Conservation (phyloP, 2,329 filamentous ascomycete species). For the Metarhizium rileyi region DNA sequence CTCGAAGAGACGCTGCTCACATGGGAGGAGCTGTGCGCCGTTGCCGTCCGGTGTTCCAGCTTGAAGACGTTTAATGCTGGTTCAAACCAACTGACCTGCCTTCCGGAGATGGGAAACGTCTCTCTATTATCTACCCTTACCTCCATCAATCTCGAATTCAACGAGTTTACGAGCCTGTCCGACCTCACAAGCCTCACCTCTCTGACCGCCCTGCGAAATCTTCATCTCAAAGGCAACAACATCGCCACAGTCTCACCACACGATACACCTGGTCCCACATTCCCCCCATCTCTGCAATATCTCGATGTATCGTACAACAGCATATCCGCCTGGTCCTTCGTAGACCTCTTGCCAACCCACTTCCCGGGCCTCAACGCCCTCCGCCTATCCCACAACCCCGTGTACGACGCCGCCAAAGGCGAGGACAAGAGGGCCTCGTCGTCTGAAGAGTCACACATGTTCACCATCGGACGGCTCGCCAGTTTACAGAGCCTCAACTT, state of each 20-base stretch:
- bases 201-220: conserved; percentile 43
- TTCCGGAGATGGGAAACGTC: conserved; percentile 33
- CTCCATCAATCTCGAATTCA: conserved; percentile 62
- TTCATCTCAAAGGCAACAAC: conserved; percentile 69
- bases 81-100: conserved; percentile 45
- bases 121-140: conserved; percentile 43
- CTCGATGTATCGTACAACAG: conserved; percentile 67
- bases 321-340: conserved; percentile 60
- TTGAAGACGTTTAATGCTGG: conserved; percentile 43
- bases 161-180: conserved; percentile 51
- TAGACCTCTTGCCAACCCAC: conserved; percentile 54
- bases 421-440: conserved; percentile 35
- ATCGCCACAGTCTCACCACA: conserved; percentile 39
- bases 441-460: conserved; percentile 79
- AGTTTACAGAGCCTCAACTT: conserved; percentile 64
- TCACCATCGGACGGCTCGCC: conserved; percentile 68
- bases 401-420: conserved; percentile 50
- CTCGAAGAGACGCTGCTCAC: conserved; percentile 57
- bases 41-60: conserved; percentile 43
- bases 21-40: conserved; percentile 53
- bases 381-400: conserved; percentile 76
- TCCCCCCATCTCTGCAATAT: conserved; percentile 47
- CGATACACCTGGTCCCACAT: conserved; percentile 28
- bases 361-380: conserved; percentile 69
- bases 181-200: conserved; percentile 45